Evolutionary conservation across 768 basidiomycete species (phyloP).

Genomic region (Mycena olivaceomarginata): DNA sequence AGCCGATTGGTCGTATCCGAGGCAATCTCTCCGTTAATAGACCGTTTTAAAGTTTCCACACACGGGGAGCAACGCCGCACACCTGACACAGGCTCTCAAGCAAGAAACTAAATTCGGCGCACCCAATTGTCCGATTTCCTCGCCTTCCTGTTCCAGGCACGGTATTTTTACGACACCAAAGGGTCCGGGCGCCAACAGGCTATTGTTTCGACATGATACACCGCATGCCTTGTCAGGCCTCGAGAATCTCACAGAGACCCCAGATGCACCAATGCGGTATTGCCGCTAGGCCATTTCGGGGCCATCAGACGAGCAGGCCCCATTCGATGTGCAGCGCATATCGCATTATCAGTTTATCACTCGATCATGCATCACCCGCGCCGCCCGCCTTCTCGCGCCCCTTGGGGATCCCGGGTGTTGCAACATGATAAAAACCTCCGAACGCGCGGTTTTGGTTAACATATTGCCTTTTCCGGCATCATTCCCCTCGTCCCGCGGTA

Average conservation of each 20-base stretch:
- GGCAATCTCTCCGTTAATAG: conserved; percentile 24
- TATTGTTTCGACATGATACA: no score
- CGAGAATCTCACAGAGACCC: conserved; percentile 21
- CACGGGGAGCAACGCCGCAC: conserved; percentile 18
- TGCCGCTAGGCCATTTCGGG: conserved; percentile 35
- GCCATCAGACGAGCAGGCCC: conserved; percentile 26
- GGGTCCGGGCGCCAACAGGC: not conserved
- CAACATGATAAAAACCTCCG: not conserved
- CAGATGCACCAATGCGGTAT: conserved; percentile 22
- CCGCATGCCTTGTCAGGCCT: not conserved
- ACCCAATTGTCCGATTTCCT: conserved; percentile 33
- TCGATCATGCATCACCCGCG: not conserved
- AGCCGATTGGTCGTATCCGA: conserved; percentile 29
- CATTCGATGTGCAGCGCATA: conserved; percentile 1
- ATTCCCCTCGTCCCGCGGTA: conserved; percentile 17
- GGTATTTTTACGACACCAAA: not conserved
- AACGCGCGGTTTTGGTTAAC: conserved; percentile 18
- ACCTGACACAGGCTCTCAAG: conserved; percentile 23
- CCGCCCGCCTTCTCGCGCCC: not conserved
- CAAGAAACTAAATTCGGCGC: conserved; percentile 28
- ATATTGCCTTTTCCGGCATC: conserved; percentile 34
- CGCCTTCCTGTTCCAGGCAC: conserved; percentile 23
- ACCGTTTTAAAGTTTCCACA: conserved; percentile 22
- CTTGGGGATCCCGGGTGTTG: conserved; percentile 5
- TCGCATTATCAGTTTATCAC: not conserved